Conservation (phyloP, 257 asterid genomes). For the Voacanga thouarsii region DNA sequence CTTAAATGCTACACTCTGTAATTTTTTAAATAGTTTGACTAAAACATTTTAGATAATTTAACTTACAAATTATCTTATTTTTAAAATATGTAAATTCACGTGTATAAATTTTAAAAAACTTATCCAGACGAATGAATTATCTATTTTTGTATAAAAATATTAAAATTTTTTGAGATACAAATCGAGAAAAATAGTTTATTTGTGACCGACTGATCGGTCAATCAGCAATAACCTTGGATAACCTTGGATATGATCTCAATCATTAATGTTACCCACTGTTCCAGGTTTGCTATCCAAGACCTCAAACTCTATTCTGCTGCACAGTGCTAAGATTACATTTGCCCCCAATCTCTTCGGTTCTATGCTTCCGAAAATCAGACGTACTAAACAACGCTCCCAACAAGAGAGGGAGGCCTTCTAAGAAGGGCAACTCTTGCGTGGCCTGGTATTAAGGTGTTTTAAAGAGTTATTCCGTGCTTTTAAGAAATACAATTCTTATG, state of each 20-base stretch:
- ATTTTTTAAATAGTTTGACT: too few relatives aligned
- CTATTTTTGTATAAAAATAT: too few relatives aligned
- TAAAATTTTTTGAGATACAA: not conserved
- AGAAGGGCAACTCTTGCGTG: too few relatives aligned
- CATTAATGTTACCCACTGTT: not conserved
- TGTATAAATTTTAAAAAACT: too few relatives aligned
- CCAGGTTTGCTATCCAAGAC: not conserved
- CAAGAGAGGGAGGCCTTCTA: not conserved
- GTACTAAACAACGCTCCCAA: not conserved
- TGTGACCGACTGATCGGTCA: not conserved
- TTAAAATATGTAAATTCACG: too few relatives aligned
- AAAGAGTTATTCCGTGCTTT: too few relatives aligned
- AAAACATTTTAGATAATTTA: too few relatives aligned
- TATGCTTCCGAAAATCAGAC: not conserved
- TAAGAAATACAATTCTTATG: too few relatives aligned
- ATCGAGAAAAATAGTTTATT: not conserved
- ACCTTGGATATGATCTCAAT: not conserved
- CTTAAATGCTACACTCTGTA: too few relatives aligned
- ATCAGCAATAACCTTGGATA: not conserved
- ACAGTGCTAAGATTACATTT: not conserved
- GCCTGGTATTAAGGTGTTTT: too few relatives aligned
- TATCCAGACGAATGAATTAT: too few relatives aligned
- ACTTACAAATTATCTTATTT: too few relatives aligned
- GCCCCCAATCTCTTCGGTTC: not conserved
- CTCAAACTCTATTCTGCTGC: not conserved